Evolutionary conservation across 169 alveolate species (phyloP), one percentile per base, ranked within the genome.

Genomic region (Eimeria maxima): DNA sequence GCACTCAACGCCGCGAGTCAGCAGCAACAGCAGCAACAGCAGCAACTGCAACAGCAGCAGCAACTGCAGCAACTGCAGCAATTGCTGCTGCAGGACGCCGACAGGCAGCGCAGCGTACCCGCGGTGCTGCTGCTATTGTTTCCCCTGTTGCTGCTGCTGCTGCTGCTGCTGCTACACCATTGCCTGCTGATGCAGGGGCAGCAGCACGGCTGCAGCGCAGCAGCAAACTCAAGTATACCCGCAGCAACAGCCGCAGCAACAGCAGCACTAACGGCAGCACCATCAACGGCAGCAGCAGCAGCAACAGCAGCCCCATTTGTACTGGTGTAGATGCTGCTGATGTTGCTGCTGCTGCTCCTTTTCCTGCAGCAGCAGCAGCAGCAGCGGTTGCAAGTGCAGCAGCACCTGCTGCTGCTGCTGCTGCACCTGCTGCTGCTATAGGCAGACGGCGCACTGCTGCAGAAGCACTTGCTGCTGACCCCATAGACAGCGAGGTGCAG

Each of bases 361-460:
- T 69, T 24, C 45, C 69, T 47, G 89, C 89, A 18, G 84, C 84
- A 14, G 84, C 55, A 38, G 84, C 84, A 38, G 84, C 84, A 13
- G 84, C 55, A 14, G 84, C 55, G 1, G 69, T 42, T 80, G 89
- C 89, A n/a, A n/a, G n/a, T 20, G 89, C 89, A 45, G 89, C 89
- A 3, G 69, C 57, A 11, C 57, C 57, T 80, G 65, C 65, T 80
- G 89, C 67, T 38, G 89, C 89, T 80, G 69, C 89, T 80, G 89
- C 89, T 44, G 45, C 57, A 45, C 44, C 89, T 80, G 89, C 69
- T 45, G 69, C 89, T 47, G 89, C 89, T n/a, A 3, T 20, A 33
- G 20, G 7, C 11, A 38, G 33, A 20, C 57, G 20, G 57, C 89
- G 89, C 2, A 16, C 89, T 38, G 89, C 65, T 50, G 89, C 89